phyloP scores from a whole-genome alignment of 129 eudicot species.

The Chrysanthemum seticuspe region DNA sequence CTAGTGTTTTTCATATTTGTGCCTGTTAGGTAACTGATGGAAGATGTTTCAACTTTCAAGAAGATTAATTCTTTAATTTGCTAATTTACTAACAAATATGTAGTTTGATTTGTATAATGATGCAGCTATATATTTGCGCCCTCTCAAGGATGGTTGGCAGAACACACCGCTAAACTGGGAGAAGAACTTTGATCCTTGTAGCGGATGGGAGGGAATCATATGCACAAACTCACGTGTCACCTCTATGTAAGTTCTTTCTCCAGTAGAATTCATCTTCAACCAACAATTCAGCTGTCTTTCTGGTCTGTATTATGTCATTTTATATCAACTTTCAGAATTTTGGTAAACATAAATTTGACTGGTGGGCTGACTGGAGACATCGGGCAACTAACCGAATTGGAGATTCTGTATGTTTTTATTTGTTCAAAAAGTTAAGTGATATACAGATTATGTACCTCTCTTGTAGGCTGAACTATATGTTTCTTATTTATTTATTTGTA shows the following conservation, averaged over 20 bases:
- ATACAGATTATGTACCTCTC: background rate
- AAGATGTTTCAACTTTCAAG: no score
- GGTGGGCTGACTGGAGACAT: slow-evolving; percentile 67
- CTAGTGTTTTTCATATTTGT: no score
- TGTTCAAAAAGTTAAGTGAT: background rate
- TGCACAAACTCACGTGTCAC: slow-evolving; percentile 44
- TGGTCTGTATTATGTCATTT: background rate
- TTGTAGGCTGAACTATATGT: no score
- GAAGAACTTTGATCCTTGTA: slow-evolving; percentile 47
- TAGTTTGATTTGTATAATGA: background rate
- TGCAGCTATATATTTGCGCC: slow-evolving; percentile 41
- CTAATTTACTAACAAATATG: background rate
- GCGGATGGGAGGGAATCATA: slow-evolving; percentile 57
- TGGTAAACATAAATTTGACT: slow-evolving; percentile 51
- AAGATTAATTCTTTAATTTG: no score
- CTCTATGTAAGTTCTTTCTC: slow-evolving; percentile 40
- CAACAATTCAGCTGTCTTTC: background rate
- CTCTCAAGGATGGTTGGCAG: slow-evolving; percentile 40
- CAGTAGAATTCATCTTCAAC: background rate
- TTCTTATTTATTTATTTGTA: slow-evolving; percentile 7
- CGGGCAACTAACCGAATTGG: slow-evolving; percentile 51
- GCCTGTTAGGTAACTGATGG: no score
- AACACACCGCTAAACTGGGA: slow-evolving; percentile 62
- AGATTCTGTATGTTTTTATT: slow-evolving; percentile 51
- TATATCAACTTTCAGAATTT: slow-evolving; percentile 41